phyloP scores from a whole-genome alignment of 805 yeast genomes.

The Yamadazyma akitaensis region DNA sequence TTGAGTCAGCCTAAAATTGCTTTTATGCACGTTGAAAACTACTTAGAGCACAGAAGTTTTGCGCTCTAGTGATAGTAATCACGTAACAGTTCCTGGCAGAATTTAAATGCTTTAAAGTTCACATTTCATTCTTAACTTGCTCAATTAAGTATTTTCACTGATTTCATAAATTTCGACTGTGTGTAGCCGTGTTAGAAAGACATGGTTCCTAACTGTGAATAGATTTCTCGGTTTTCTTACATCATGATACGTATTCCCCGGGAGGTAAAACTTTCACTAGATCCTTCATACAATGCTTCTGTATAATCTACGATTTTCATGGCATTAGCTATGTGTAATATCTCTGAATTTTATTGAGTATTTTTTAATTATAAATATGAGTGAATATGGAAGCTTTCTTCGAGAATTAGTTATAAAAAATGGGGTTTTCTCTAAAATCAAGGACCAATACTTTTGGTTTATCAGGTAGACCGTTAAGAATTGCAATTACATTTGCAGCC shows the following conservation, averaged over 20 bases:
- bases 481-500: conserved; percentile 21
- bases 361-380: neutral
- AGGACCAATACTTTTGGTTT: conserved; percentile 55
- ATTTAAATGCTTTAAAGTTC: too few species aligned
- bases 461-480: conserved; percentile 45
- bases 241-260: neutral
- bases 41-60: too few species aligned
- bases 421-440: conserved; percentile 10
- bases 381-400: neutral
- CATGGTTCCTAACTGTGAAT: conserved; percentile 1
- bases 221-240: neutral
- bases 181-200: conserved; percentile 3
- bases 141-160: neutral
- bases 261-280: neutral
- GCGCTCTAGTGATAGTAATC: too few species aligned
- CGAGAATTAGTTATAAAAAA: neutral
- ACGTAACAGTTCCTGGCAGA: too few species aligned
- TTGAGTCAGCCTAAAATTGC: too few species aligned
- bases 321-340: neutral
- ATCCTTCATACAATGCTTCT: neutral
- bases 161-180: neutral
- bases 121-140: too few species aligned
- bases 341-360: too few species aligned
- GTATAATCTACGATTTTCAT: neutral
- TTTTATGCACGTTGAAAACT: too few species aligned